These are phyloP conservation scores for Thielaviopsis euricoi DNA, from an alignment of 2,329 filamentous ascomycete species.

Conservation along the genomic window DNA sequence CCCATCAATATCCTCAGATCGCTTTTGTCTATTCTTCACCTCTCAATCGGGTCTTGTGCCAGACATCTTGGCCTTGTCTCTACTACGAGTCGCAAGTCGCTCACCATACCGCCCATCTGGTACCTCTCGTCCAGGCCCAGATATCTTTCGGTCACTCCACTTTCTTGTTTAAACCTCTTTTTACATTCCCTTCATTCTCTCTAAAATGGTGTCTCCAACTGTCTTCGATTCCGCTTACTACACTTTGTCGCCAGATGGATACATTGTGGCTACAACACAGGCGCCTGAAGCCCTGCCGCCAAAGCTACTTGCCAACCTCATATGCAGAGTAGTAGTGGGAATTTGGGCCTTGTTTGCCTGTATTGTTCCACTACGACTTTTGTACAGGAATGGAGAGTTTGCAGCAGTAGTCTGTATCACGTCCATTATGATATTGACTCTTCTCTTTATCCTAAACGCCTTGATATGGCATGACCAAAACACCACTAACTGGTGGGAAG, in stretches of 20 bases:
- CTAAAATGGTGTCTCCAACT: slow-evolving; percentile 10
- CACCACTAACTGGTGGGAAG: slow-evolving; percentile 32
- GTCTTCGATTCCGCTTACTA: slow-evolving; percentile 10
- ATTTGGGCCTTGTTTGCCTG: slow-evolving; percentile 28
- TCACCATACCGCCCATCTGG: not conserved
- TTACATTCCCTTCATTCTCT: not conserved
- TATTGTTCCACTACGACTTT: slow-evolving; percentile 33
- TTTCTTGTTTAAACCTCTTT: no score
- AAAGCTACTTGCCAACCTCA: slow-evolving; percentile 26
- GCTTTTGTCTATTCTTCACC: no score
- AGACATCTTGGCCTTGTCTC: no score
- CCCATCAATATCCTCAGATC: no score
- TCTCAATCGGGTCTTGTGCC: not conserved
- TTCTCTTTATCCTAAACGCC: slow-evolving; percentile 31
- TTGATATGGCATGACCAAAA: slow-evolving; percentile 38
- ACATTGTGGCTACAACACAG: not conserved
- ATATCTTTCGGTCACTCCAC: not conserved
- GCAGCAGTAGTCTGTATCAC: slow-evolving; percentile 33
- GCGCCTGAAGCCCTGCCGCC: slow-evolving; percentile 17
- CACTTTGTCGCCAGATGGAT: not conserved
- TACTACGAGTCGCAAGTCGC: no score
- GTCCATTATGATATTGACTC: slow-evolving; percentile 29
- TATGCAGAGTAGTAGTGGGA: slow-evolving; percentile 31
- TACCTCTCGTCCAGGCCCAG: not conserved
- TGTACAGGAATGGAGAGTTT: slow-evolving; percentile 37